phyloP scores from a whole-genome alignment of 176 grass and related monocot species.

The Sorghum bicolor region Sorghum_bicolor_NCBIv3 NC_012873.2:62485501-62486000 shows the following conservation, averaged over 20 bases:
- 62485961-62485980: background rate
- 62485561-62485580: no score
- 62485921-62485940: background rate
- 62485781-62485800: conserved; percentile 18
- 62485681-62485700: background rate
- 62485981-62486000: background rate
- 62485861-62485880: conserved; percentile 38
- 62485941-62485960: background rate
- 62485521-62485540: no score
- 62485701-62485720: background rate
- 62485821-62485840: conserved; percentile 43
- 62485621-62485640: background rate
- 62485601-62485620: conserved; percentile 35
- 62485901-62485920: background rate
- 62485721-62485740: background rate
- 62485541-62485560: no score
- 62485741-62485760: background rate
- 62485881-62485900: background rate
- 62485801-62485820: background rate
- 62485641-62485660: background rate
- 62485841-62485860: background rate
- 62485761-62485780: background rate
- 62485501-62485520: no score
- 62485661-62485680: background rate
- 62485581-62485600: background rate